Conservation (phyloP, 495 filamentous ascomycete genomes). For the Talaromyces trachyspermus region DNA sequence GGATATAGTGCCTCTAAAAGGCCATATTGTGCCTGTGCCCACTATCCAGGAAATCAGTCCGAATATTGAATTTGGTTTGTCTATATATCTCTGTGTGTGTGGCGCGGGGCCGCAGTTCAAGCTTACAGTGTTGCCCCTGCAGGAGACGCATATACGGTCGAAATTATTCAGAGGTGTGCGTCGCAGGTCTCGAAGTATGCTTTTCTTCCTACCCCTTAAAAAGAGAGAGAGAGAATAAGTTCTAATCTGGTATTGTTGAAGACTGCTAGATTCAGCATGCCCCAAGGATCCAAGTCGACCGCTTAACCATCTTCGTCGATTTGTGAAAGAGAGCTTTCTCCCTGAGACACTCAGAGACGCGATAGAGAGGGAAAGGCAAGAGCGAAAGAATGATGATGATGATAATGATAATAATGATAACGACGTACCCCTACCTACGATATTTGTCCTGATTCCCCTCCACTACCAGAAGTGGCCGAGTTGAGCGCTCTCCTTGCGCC, state of each 20-base stretch:
- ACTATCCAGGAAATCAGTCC: conserved; percentile 38
- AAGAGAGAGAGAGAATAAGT: not conserved
- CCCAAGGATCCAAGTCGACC: conserved; percentile 52
- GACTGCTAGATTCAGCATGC: conserved; percentile 37
- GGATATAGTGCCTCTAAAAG: conserved; percentile 21
- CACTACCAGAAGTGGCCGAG: conserved; percentile 21
- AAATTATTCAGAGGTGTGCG: conserved; percentile 38
- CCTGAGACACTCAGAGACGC: conserved; percentile 39
- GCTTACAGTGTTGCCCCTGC: conserved; percentile 9
- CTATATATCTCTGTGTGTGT: not conserved
- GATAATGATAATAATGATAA: not conserved
- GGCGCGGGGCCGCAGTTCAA: not conserved
- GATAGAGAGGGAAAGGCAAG: conserved; percentile 10
- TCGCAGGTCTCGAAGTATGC: conserved; percentile 41
- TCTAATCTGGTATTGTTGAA: conserved; percentile 9
- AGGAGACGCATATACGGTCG: conserved; percentile 37
- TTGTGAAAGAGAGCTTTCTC: conserved; percentile 64
- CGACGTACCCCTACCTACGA: conserved; percentile 18
- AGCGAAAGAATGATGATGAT: not conserved
- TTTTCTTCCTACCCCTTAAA: not conserved
- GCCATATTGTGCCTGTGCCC: conserved; percentile 27
- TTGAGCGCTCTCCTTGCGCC: conserved; percentile 28
- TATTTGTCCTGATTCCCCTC: conserved; percentile 35
- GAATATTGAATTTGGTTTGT: conserved; percentile 31
- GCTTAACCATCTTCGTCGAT: conserved; percentile 73